A percentile compares a stretch with the other conserved stretches of the same genome.
Conservation (phyloP, 768 basidiomycete species). For the Lactifluus hygrophoroides region DNA sequence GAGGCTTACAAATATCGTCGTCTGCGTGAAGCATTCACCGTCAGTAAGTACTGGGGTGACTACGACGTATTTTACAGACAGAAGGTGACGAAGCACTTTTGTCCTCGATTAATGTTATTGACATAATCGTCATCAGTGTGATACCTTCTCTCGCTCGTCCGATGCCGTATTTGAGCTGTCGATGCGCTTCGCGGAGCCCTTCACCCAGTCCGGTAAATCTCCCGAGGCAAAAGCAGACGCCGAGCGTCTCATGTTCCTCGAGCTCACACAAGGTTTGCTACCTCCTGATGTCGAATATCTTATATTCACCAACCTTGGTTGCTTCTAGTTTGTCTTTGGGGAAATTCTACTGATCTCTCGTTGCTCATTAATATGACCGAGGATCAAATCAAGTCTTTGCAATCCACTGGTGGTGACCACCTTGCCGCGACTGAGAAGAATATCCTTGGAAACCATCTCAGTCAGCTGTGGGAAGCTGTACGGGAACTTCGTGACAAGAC, state of each 20-base stretch:
- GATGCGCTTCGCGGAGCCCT: conserved; percentile 82
- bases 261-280: conserved; percentile 75
- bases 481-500: conserved; percentile 39
- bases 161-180: conserved; percentile 94
- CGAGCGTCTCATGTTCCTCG: conserved; percentile 80
- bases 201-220: conserved; percentile 47
- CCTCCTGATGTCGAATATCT: background rate
- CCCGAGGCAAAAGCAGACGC: conserved; percentile 53
- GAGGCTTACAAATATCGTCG: conserved; percentile 92
- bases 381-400: conserved; percentile 93
- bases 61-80: conserved; percentile 96
- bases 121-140: conserved; percentile 46
- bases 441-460: conserved; percentile 81
- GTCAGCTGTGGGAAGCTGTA: conserved; percentile 64
- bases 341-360: conserved; percentile 93
- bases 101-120: background rate
- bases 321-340: conserved; percentile 83
- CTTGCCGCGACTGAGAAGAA: conserved; percentile 95
- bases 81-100: conserved; percentile 43
- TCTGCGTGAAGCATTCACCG: conserved; percentile 87
- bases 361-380: conserved; percentile 96
- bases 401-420: conserved; percentile 92
- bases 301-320: background rate
- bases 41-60: conserved; percentile 81
- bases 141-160: conserved; percentile 87